Conservation (phyloP, 2,329 filamentous ascomycete genomes). For the Neoarthrinium moseri region DNA sequence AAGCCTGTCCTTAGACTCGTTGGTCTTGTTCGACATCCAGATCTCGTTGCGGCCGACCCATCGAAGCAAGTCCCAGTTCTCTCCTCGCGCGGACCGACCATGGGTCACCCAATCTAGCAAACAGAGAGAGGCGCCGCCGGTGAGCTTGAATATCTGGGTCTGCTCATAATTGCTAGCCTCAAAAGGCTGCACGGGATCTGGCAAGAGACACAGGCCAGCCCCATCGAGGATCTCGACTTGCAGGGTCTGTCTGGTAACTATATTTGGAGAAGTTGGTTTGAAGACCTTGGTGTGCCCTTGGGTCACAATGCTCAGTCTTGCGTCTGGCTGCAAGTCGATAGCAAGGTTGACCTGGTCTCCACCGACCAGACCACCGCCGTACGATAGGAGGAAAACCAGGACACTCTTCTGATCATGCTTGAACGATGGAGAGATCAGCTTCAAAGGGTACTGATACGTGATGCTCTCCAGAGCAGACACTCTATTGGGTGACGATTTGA, state of each 20-base stretch:
- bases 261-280: conserved; percentile 63
- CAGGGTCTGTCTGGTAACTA: conserved; percentile 59
- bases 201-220: conserved; percentile 66
- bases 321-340: conserved; percentile 61
- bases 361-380: conserved; percentile 88
- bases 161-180: conserved; percentile 81
- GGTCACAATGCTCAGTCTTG: conserved; percentile 66
- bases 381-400: conserved; percentile 87
- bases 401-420: conserved; percentile 64
- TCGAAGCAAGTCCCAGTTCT: conserved; percentile 79
- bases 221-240: conserved; percentile 47
- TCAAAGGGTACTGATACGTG: conserved; percentile 91
- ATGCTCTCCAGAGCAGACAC: conserved; percentile 71
- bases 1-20: conserved; percentile 50
- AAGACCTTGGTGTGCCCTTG: conserved; percentile 95
- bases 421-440: conserved; percentile 80
- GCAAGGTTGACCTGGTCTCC: conserved; percentile 78
- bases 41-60: conserved; percentile 90
- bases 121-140: conserved; percentile 63
- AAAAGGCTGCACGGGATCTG: conserved; percentile 93
- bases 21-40: conserved; percentile 47
- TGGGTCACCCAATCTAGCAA: conserved; percentile 93
- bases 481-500: conserved; percentile 68
- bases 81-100: conserved; percentile 79
- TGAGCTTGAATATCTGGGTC: conserved; percentile 71